Conservation (phyloP, 2,329 filamentous ascomycete genomes). For the Magnaporthiopsis incrustans region DNA sequence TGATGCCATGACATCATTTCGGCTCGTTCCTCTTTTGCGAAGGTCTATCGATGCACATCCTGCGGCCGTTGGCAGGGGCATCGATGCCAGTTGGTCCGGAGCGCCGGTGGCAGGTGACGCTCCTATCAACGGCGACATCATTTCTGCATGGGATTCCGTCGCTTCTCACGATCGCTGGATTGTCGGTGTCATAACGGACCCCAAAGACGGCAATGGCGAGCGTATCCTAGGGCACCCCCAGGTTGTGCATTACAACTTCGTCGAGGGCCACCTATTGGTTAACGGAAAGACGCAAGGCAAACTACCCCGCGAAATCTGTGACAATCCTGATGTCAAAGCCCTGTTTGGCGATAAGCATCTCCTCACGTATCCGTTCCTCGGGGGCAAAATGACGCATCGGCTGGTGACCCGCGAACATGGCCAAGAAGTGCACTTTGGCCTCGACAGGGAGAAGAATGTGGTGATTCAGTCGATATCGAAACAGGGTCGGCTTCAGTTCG, state of each 20-base stretch:
- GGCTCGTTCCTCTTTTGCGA: conserved; percentile 26
- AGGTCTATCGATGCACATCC: conserved; percentile 21
- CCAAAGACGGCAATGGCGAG: no score
- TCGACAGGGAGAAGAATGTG: conserved; percentile 27
- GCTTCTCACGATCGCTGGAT: no score
- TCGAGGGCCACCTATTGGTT: conserved; percentile 27
- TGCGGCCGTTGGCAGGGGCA: conserved; percentile 10
- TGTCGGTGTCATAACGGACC: no score
- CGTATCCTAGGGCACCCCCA: no score
- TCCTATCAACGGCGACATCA: no score
- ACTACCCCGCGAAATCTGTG: conserved; percentile 43
- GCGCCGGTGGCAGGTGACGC: no score
- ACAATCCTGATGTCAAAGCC: conserved; percentile 31
- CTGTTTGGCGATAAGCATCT: conserved; percentile 48
- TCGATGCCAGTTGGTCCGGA: no score
- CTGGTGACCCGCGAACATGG: conserved; percentile 24
- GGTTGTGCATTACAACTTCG: conserved; percentile 25
- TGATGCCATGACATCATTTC: conserved; percentile 35
- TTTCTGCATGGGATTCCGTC: no score
- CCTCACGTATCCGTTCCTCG: conserved; percentile 40
- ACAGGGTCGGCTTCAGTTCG: neutral
- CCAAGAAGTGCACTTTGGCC: conserved; percentile 47
- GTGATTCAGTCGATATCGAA: conserved; percentile 32
- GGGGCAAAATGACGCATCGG: conserved; percentile 38
- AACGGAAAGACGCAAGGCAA: conserved; percentile 29